Base-by-base conservation (phyloP, 208 protist genomes). In the Leishmania guyanensis region DNA sequence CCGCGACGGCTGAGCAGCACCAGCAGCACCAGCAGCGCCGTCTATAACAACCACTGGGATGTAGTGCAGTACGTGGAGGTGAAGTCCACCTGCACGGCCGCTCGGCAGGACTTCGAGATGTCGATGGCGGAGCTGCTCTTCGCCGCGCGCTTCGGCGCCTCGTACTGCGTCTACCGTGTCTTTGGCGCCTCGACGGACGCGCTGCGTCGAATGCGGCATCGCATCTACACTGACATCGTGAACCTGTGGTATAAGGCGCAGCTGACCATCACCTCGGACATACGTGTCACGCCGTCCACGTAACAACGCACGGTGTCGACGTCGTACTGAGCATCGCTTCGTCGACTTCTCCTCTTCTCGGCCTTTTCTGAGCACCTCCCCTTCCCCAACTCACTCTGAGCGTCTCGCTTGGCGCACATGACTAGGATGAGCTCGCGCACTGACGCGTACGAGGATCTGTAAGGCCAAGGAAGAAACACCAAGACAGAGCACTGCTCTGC, bases 1-100 rank as follows among this genome's bases (percentile, higher is more conserved):
- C 74, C 78, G 17, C 74, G 83, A 36, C 77, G 60, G 48, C 50
- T 51, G 43, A 36, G n/a, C 71, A 56, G 36, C 62, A 12, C 33
- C 43, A 46, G 20, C 73, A 33, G 43, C 60, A 65, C 48, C 9
- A 46, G 33, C 54, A 56, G 5, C 53, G 26, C 10, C 58, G 56
- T 14, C 36, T 20, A 70, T 9, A 26, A n/a, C 0, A 48, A 46
- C 3, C 12, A 36, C 16, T 78, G 66, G 75, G 84, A 92, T 10
- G 86, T 97, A 12, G 36, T 97, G 26, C 74, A 66, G 16, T 96
- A 91, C 62, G 79, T 95, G 39, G 94, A 97, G 78, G 94, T 97
- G 51, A 97, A 97, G 85, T 93, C 88, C 33, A 97, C 94, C 3
- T 89, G 85, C 58, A 91, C 89, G 26, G 68, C 76, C 0, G 81